These are phyloP conservation scores for Psidium friedrichsthalianum DNA, from an alignment of 345 rosid genomes.

Conservation along the genomic window DNA sequence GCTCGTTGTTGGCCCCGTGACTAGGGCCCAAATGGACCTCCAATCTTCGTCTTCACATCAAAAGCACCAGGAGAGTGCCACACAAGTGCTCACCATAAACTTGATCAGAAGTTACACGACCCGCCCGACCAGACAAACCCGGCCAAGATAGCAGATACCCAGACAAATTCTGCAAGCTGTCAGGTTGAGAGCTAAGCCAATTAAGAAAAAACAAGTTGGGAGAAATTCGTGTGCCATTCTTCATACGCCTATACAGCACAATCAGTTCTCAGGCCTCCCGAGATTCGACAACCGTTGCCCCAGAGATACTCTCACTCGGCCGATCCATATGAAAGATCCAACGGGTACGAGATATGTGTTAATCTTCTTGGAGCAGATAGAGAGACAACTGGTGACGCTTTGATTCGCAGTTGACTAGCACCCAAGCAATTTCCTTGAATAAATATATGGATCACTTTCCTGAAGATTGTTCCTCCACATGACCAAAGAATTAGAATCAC, in stretches of 20 bases:
- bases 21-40: slow-evolving; percentile 37
- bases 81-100: neutral
- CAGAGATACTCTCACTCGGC: neutral
- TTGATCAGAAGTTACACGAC: neutral
- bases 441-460: neutral
- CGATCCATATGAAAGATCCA: neutral
- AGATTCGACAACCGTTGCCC: neutral
- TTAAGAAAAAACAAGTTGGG: neutral
- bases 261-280: neutral
- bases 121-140: neutral
- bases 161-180: neutral
- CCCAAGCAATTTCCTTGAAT: neutral
- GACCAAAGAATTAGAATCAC: neutral
- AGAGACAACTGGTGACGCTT: neutral
- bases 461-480: neutral
- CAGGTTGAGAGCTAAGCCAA: neutral
- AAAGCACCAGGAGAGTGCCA: slow-evolving; percentile 45
- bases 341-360: neutral
- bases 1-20: slow-evolving; percentile 38
- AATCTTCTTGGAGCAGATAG: neutral
- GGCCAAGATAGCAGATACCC: neutral
- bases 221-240: neutral
- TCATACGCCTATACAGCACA: neutral
- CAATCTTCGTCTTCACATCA: slow-evolving; percentile 27
- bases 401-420: neutral